Conservation (phyloP, 352 stramenopile species). For the Elongisporangium undulatum region DNA sequence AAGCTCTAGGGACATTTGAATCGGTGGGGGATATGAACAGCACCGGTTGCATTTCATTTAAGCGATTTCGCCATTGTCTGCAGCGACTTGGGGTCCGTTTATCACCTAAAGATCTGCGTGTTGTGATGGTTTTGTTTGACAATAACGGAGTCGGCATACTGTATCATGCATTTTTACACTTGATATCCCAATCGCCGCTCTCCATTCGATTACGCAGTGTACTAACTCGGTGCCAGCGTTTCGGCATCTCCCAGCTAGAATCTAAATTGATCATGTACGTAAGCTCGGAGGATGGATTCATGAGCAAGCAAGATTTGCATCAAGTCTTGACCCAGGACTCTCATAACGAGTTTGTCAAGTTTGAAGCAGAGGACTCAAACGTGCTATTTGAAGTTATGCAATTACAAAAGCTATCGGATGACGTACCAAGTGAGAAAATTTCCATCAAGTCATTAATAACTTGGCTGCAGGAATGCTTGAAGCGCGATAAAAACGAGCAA, state of each 20-base stretch:
- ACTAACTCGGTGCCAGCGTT: conserved; percentile 26
- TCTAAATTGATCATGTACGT: conserved; percentile 32
- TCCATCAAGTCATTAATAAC: conserved; percentile 30
- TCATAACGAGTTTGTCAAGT: conserved; percentile 14
- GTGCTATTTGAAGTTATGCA: conserved; percentile 30
- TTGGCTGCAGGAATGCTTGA: conserved; percentile 25
- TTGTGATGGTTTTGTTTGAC: conserved; percentile 50
- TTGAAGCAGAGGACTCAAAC: conserved; percentile 31
- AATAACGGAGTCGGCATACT: conserved; percentile 41
- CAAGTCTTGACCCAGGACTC: conserved; percentile 28
- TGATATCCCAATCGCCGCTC: conserved; percentile 19
- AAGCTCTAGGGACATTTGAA: conserved; percentile 32
- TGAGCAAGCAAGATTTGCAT: conserved; percentile 39
- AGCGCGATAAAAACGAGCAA: conserved; percentile 1
- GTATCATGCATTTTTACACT: conserved; percentile 41
- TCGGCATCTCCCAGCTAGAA: conserved; percentile 33
- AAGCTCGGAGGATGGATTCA: conserved; percentile 27
- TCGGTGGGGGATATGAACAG: conserved; percentile 44
- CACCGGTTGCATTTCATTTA: conserved; percentile 32
- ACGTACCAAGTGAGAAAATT: conserved; percentile 11
- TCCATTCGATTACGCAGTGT: conserved; percentile 16
- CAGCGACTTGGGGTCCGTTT: conserved; percentile 29
- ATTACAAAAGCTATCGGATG: conserved; percentile 1
- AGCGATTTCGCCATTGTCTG: conserved; percentile 37
- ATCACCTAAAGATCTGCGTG: conserved; percentile 28